Base-by-base conservation (phyloP, 306 rosid species). In the Vigna nakashimae region DNA sequence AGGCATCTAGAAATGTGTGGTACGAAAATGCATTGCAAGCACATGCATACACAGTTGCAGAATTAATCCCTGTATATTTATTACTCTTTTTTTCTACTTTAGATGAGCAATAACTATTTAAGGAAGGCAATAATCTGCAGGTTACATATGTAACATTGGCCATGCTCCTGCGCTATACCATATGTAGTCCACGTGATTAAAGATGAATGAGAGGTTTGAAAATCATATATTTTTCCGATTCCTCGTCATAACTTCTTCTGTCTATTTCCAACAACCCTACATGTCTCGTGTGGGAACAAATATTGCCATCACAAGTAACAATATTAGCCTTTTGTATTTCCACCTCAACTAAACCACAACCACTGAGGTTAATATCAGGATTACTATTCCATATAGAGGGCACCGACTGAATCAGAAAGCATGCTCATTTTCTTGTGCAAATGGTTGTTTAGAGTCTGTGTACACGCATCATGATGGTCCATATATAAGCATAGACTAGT, bases 221-320 rank as follows among this genome's bases (percentile, higher is more conserved):
- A 77, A 48, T 24, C 28, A 55, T 74, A 57, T 81, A 75, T 80
- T 74, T 36, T 6, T 83, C 57, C 7, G 79, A 78, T 81, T 65
- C 84, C 63, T 71, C 22, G 75, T 69, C 71, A 26, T 71, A 71
- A 62, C 82, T 79, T 81, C 79, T 79, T 66, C 9, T 49, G 73
- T 76, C 82, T 40, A 74, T 80, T 70, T 80, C 82, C 71, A 86
- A 70, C 79, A 75, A 78, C 84, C 76, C 50, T 77, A 84, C 82
- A 75, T 69, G 79, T 78, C 63, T 74, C 43, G 10, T 69, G 63
- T 51, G 49, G 15, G 66, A 62, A 17, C 75, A 74, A 77, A 69
- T 48, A 53, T 77, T 69, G 60, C 78, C 77, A 63, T 65, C 70
- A 40, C 64, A 78, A 76, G 77, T 74, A 76, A 77, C 74, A 79